These are phyloP conservation scores for Trametes elegans DNA, from an alignment of 768 basidiomycete genomes.

Conservation along the genomic window DNA sequence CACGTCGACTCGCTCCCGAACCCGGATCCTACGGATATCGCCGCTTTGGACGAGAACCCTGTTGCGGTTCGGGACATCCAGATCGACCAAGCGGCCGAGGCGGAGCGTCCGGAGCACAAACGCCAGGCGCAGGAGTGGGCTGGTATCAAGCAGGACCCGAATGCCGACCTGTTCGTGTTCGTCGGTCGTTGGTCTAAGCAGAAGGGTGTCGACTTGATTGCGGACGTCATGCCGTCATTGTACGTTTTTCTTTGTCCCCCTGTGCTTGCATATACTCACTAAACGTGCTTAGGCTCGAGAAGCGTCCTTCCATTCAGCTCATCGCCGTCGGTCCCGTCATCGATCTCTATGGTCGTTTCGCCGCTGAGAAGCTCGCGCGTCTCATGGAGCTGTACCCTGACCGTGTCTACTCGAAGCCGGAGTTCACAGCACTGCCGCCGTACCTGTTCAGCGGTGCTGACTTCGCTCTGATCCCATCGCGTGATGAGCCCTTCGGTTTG, in stretches of 20 bases:
- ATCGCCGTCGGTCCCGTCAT: slow-evolving; percentile 93
- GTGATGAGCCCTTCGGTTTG: slow-evolving; percentile 94
- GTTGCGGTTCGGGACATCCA: slow-evolving; percentile 67
- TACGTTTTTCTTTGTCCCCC: slow-evolving; percentile 37
- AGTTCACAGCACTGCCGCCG: slow-evolving; percentile 91
- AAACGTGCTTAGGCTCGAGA: slow-evolving; percentile 60
- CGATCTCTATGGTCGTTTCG: slow-evolving; percentile 92
- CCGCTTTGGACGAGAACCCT: slow-evolving; percentile 82
- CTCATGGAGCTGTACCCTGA: slow-evolving; percentile 96
- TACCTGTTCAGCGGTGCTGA: slow-evolving; percentile 94
- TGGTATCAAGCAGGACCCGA: slow-evolving; percentile 85
- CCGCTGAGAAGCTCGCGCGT: slow-evolving; percentile 89
- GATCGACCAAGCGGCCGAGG: slow-evolving; percentile 79
- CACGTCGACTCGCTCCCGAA: slow-evolving; percentile 95
- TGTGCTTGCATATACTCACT: slow-evolving; percentile 13
- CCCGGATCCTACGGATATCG: slow-evolving; percentile 93
- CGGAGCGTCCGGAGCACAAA: slow-evolving; percentile 88
- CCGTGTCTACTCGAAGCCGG: slow-evolving; percentile 93
- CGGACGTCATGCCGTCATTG: slow-evolving; percentile 91
- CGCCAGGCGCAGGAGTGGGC: slow-evolving; percentile 96
- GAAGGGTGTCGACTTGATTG: slow-evolving; percentile 96
- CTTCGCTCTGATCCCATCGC: slow-evolving; percentile 92
- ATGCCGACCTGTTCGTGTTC: slow-evolving; percentile 91
- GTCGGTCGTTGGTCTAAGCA: slow-evolving; percentile 99
- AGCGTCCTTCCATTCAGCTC: slow-evolving; percentile 81